These are phyloP conservation scores for Alternaria brassicae DNA, from an alignment of 2,329 filamentous ascomycete species.

Conservation along the genomic window DNA sequence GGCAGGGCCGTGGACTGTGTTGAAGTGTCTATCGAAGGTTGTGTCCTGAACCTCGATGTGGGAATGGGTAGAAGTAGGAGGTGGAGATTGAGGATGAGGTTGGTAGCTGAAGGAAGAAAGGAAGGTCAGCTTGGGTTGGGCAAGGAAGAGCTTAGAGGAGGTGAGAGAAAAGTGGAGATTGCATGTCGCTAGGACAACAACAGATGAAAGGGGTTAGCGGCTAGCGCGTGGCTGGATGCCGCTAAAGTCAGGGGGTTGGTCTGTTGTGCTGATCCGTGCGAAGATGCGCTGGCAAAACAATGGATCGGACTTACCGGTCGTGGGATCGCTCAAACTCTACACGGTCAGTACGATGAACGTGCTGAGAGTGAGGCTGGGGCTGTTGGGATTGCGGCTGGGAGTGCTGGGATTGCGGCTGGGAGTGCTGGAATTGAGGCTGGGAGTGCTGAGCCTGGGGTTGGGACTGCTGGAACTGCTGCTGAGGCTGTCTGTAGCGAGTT, in stretches of 20 bases:
- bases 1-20: conserved; percentile 57
- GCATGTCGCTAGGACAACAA: conserved; percentile 52
- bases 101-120: conserved; percentile 59
- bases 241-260: conserved; percentile 47
- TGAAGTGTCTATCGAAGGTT: conserved; percentile 56
- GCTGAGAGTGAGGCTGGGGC: conserved; percentile 15
- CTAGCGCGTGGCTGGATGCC: conserved; percentile 38
- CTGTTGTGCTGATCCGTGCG: conserved; percentile 41
- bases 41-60: conserved; percentile 70
- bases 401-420: conserved; percentile 5
- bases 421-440: conserved; percentile 1
- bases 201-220: conserved; percentile 46
- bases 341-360: conserved; percentile 27
- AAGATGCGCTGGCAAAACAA: conserved; percentile 39
- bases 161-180: conserved; percentile 48
- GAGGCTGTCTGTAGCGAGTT: conserved; percentile 11
- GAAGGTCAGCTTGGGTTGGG: conserved; percentile 45
- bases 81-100: conserved; percentile 61
- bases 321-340: conserved; percentile 37
- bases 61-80: conserved; percentile 65
- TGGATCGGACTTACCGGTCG: conserved; percentile 42
- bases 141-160: conserved; percentile 45
- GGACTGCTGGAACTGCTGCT: conserved; percentile 2
- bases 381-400: conserved; percentile 6
- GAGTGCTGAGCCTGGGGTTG: conserved; percentile 4